Conservation (phyloP, 345 rosid genomes). For the Eucalyptus camaldulensis region DNA sequence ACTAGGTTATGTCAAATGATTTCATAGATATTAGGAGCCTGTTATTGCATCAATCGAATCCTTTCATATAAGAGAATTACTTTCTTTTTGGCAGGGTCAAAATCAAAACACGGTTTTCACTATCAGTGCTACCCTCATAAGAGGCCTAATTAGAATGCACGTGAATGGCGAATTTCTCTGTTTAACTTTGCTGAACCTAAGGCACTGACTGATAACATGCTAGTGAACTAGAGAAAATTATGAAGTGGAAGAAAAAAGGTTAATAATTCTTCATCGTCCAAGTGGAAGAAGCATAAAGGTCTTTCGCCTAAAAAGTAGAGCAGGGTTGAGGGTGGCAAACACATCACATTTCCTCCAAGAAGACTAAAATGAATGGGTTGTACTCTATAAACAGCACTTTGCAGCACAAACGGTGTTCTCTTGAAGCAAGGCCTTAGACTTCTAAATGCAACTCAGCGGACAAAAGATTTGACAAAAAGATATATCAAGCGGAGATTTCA, state of each 20-base stretch:
- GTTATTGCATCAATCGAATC: neutral
- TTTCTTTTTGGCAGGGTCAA: neutral
- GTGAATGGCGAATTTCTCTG: neutral
- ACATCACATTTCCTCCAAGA: neutral
- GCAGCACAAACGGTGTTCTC: neutral
- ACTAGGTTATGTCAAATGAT: neutral
- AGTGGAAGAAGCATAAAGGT: neutral
- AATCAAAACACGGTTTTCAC: neutral
- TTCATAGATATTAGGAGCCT: neutral
- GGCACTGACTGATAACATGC: neutral
- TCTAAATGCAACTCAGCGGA: neutral
- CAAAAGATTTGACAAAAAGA: neutral
- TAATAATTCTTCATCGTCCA: neutral
- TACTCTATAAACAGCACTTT: neutral
- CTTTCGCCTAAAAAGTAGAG: neutral
- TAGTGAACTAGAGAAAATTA: neutral
- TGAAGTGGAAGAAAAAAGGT: neutral
- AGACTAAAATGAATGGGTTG: neutral
- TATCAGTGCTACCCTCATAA: neutral
- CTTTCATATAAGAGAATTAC: neutral
- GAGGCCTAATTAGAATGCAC: neutral
- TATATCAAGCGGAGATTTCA: neutral
- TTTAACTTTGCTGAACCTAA: neutral
- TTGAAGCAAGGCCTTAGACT: neutral
- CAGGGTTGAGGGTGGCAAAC: neutral